Base-by-base conservation (phyloP, 805 yeast genomes). In the Saturnispora saitoi region DNA sequence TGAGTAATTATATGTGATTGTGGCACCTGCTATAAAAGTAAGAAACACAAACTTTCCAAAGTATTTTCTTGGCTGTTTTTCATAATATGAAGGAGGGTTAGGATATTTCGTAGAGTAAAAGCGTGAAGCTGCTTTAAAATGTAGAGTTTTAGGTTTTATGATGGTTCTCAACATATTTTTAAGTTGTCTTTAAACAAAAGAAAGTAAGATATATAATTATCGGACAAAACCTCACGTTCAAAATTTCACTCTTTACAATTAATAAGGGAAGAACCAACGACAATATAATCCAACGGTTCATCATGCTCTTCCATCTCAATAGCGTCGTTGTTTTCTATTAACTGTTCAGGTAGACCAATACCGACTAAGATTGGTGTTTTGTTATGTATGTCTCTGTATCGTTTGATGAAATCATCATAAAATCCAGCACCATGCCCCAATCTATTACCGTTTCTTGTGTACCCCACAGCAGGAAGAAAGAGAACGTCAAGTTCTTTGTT, bases 401-500 rank as follows among this genome's bases (percentile, higher is more conserved):
- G 66, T 42, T 71, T 67, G 38, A 85, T 72, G 57, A 71, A 85
- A 56, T 83, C 87, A 62, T 91, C 99, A 62, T 93, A 91, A 63
- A 78, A 89, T 0, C 97, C 99, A 4, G 82, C 91, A 1, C 99
- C 99, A 61, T 88, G 95, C 1, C 99, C 99, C 47, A 91, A 61
- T 47, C 99, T 63, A 30, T 54, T 49, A 15, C 70, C 65, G 1
- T 50, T 50, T 4, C 26, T 54, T 1, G 86, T 75, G 63, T 86
- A 90, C 1, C 86, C 96, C 1, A 91, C 82, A 0, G 95, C 97
- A 0, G 98, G 98, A 0, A 91, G 71, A 6, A 91, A 65, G 6
- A 91, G 67, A 9, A 91, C 57, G 56, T 91, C 97, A 20, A 91
- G 65, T 29, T 44, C 48, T 4, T 43, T 43, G 9, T 40, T 41